Conservation (phyloP, 768 basidiomycete species). For the Boletus insuetus region DNA sequence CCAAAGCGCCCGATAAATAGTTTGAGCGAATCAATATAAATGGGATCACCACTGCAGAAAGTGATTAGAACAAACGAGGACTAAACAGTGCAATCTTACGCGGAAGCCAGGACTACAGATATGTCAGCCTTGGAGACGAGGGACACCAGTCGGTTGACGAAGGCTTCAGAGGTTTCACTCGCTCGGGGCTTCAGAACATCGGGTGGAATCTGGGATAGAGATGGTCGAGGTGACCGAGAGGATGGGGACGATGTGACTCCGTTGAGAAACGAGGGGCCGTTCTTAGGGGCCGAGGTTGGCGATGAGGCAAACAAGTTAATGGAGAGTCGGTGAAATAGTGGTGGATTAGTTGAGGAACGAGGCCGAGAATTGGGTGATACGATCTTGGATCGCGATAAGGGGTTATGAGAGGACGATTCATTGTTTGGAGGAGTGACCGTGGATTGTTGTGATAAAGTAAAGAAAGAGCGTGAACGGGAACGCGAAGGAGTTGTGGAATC, state of each 20-base stretch:
- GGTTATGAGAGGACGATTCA: neutral
- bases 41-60: conserved; percentile 58
- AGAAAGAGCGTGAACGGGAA: conserved; percentile 32
- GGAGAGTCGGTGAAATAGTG: conserved; percentile 67
- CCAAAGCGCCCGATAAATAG: conserved; percentile 75
- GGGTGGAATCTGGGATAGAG: conserved; percentile 41
- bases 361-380: conserved; percentile 40
- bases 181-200: conserved; percentile 52
- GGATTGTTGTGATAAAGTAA: conserved; percentile 24
- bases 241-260: conserved; percentile 21
- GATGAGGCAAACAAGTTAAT: conserved; percentile 58
- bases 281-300: conserved; percentile 33
- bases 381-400: conserved; percentile 14
- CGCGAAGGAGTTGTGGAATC: conserved; percentile 36
- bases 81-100: conserved; percentile 43
- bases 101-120: conserved; percentile 75
- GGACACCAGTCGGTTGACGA: conserved; percentile 60
- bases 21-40: conserved; percentile 66
- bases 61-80: conserved; percentile 7
- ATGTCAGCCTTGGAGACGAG: conserved; percentile 77
- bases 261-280: conserved; percentile 7
- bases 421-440: conserved; percentile 12
- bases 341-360: conserved; percentile 62
- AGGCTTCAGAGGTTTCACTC: conserved; percentile 69
- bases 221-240: conserved; percentile 43